Evolutionary conservation across 1,139 yeast genomes (phyloP).

Genomic region (Protomyces pachydermus): DNA sequence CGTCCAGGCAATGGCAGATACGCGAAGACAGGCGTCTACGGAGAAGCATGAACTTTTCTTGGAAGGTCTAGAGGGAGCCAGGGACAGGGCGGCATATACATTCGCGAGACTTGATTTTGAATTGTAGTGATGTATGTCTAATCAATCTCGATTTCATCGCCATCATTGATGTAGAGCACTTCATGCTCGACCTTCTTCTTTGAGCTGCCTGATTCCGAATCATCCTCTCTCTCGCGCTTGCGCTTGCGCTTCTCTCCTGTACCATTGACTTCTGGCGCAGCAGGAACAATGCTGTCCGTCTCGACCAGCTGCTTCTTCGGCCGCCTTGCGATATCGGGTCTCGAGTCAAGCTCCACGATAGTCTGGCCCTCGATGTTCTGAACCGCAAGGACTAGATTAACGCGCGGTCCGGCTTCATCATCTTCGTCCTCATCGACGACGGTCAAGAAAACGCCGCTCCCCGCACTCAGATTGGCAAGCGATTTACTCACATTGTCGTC

Average conservation of each 20-base stretch:
- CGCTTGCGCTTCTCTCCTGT: constrained; percentile 18
- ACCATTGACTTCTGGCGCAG: constrained; percentile 1
- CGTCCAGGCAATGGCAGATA: constrained; percentile 4
- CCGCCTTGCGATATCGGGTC: not conserved
- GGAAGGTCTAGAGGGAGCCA: constrained; percentile 9
- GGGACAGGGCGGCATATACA: constrained; percentile 10
- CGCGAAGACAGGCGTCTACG: not conserved
- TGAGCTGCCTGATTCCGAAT: not conserved
- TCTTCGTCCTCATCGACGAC: constrained; percentile 73
- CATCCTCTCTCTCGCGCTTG: constrained; percentile 12
- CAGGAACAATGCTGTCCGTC: constrained; percentile 9
- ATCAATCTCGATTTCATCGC: constrained; percentile 31
- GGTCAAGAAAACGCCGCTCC: constrained; percentile 56
- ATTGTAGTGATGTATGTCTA: not conserved
- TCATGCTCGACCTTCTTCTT: constrained; percentile 5
- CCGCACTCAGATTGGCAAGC: constrained; percentile 54
- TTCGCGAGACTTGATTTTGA: constrained; percentile 6
- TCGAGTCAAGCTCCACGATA: not conserved
- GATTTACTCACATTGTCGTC: constrained; percentile 63
- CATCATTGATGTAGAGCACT: constrained; percentile 29
- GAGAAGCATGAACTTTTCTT: constrained; percentile 17
- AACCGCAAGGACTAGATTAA: constrained; percentile 6
- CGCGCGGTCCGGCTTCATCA: constrained; percentile 7
- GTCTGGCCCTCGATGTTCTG: not conserved
- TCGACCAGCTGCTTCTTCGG: not conserved